These are phyloP conservation scores for Acer yangbiense DNA, from an alignment of 345 rosid species.

Conservation along the genomic window DNA sequence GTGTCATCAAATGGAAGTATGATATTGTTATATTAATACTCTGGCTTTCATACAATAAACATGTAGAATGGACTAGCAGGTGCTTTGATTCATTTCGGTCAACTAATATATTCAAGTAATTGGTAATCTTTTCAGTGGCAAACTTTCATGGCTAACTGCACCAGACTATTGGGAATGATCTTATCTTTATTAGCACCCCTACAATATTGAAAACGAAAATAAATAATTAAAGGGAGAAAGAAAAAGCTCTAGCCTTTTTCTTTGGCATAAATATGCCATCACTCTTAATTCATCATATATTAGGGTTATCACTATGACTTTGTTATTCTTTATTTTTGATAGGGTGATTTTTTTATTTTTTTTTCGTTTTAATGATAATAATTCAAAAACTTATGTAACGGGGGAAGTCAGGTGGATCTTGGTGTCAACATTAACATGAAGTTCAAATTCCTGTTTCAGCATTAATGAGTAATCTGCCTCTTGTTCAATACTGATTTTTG, in stretches of 20 bases:
- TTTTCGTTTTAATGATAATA: not conserved
- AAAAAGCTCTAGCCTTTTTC: not conserved
- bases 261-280: not conserved
- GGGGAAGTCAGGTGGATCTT: not conserved
- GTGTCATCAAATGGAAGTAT: not conserved
- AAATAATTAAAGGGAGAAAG: not conserved
- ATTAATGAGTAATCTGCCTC: not conserved
- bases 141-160: not conserved
- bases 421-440: not conserved
- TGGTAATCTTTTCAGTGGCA: not conserved
- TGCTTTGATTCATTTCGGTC: not conserved
- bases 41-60: not conserved
- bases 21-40: not conserved
- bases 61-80: not conserved
- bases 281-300: not conserved
- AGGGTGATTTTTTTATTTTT: not conserved
- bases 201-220: not conserved
- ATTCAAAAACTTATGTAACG: not conserved
- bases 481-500: not conserved
- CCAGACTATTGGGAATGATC: not conserved
- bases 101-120: not conserved
- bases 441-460: constrained; percentile 2
- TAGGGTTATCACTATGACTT: not conserved
- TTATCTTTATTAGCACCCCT: not conserved
- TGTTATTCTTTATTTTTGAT: too few relatives aligned